Conservation (phyloP, 2,329 filamentous ascomycete genomes). For the Scytalidium lignicola region DNA sequence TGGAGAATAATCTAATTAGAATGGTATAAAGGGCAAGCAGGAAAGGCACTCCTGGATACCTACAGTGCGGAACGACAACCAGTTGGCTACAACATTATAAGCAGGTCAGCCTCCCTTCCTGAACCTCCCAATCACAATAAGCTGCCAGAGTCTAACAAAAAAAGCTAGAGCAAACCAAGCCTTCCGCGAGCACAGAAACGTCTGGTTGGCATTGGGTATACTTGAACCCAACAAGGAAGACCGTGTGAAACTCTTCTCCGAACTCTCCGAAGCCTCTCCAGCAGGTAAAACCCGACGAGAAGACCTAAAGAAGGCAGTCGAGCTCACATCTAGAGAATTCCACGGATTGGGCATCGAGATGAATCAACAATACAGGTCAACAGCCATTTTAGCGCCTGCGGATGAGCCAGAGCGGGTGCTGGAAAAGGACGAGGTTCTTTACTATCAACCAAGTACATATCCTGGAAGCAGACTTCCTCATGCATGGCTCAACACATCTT, state of each 20-base stretch:
- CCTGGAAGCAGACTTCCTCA: slow-evolving; percentile 43
- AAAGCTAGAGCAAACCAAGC: slow-evolving; percentile 45
- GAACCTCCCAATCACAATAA: too few species aligned
- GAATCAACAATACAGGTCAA: neutral
- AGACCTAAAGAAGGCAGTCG: slow-evolving; percentile 29
- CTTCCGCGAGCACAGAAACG: slow-evolving; percentile 40
- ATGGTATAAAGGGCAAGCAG: slow-evolving; percentile 30
- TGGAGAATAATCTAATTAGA: too few species aligned
- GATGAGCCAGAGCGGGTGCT: slow-evolving; percentile 37
- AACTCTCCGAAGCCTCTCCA: slow-evolving; percentile 23
- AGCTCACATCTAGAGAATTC: neutral
- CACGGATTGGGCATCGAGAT: slow-evolving; percentile 1
- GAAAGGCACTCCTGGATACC: slow-evolving; percentile 32
- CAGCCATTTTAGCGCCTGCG: slow-evolving; percentile 20
- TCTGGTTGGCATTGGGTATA: slow-evolving; percentile 39
- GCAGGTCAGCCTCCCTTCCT: too few species aligned
- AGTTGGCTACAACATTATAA: slow-evolving; percentile 40
- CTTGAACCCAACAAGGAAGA: neutral
- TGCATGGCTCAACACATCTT: slow-evolving; percentile 49
- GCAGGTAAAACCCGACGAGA: slow-evolving; percentile 26
- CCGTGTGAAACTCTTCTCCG: neutral
- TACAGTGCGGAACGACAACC: slow-evolving; percentile 42
- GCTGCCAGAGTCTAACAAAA: too few species aligned
- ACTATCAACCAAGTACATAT: neutral
- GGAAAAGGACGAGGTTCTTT: slow-evolving; percentile 54